Conservation (phyloP, 148 eudicot species). For the Talinum fruticosum region DNA sequence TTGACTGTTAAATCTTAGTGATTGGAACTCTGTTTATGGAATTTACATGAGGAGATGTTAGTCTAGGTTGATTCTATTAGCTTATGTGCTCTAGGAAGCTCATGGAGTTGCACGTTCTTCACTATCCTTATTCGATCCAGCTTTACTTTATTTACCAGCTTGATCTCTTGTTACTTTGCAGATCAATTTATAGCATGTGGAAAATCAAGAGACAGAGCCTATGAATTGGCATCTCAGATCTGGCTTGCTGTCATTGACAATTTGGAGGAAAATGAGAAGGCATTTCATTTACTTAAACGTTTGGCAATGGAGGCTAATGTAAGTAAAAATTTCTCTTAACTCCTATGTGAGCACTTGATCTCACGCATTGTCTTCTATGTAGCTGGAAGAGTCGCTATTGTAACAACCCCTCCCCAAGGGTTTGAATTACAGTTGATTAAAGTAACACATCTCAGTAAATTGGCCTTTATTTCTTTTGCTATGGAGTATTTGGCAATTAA, state of each 20-base stretch:
- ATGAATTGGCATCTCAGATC: slow-evolving; percentile 63
- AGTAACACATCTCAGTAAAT: background rate
- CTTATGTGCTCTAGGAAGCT: background rate
- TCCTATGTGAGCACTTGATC: too few species aligned
- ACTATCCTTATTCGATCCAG: background rate
- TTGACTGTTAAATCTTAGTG: background rate
- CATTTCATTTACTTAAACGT: slow-evolving; percentile 61
- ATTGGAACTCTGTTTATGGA: background rate
- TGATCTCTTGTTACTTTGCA: slow-evolving; percentile 23
- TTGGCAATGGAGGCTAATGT: slow-evolving; percentile 64
- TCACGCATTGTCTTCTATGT: background rate
- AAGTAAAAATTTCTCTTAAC: slow-evolving; percentile 23
- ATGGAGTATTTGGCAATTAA: background rate
- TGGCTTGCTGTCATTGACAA: slow-evolving; percentile 79
- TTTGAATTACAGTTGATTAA: background rate
- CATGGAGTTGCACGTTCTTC: background rate
- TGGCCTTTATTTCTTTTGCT: background rate
- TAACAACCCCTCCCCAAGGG: background rate
- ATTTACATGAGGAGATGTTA: background rate
- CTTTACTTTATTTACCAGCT: background rate
- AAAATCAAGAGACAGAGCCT: slow-evolving; percentile 51
- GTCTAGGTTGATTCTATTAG: background rate
- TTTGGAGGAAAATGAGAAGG: slow-evolving; percentile 55
- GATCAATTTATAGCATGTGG: slow-evolving; percentile 90
- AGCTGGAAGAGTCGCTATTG: background rate